A percentile compares a stretch with the other conserved stretches of the same genome.
These are phyloP conservation scores for Xanthoconium purpureum DNA, from an alignment of 768 basidiomycete genomes.

Conservation along the genomic window DNA sequence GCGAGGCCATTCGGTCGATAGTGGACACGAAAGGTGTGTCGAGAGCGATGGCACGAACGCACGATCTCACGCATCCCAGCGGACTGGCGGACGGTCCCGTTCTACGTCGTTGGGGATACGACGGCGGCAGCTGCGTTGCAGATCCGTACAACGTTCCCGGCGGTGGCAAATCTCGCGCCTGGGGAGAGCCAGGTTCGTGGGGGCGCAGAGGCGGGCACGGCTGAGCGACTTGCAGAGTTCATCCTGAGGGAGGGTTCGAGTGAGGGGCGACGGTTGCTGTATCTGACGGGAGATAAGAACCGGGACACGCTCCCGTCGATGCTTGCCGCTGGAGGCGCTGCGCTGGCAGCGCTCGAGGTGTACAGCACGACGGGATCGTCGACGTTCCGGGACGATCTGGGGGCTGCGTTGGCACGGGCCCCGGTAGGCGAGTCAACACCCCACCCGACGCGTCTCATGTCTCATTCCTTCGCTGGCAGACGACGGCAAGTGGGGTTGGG, in stretches of 20 bases:
- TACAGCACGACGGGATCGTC: constrained; percentile 65
- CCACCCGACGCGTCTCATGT: background rate
- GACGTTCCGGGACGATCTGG: constrained; percentile 47
- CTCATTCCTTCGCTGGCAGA: background rate
- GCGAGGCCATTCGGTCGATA: constrained; percentile 33
- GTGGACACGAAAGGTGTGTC: constrained; percentile 13
- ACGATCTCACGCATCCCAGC: constrained; percentile 21
- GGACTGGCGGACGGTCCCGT: constrained; percentile 58
- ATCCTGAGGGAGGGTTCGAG: constrained; percentile 43
- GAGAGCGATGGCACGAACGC: background rate
- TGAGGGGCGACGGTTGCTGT: constrained; percentile 43
- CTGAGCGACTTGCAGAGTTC: constrained; percentile 62
- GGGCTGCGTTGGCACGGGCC: constrained; percentile 25
- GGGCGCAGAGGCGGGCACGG: constrained; percentile 54
- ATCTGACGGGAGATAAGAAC: constrained; percentile 87
- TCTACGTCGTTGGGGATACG: constrained; percentile 74
- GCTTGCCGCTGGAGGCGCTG: constrained; percentile 44
- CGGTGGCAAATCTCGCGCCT: constrained; percentile 37
- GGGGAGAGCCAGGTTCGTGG: constrained; percentile 38
- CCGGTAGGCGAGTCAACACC: constrained; percentile 23
- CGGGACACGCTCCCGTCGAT: constrained; percentile 59
- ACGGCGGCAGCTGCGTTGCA: constrained; percentile 49
- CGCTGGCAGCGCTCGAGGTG: constrained; percentile 54
- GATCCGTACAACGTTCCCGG: constrained; percentile 30
- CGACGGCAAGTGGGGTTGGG: constrained; percentile 43